Conservation (phyloP, 768 basidiomycete species). For the Pseudohyphozyma bogoriensis region DNA sequence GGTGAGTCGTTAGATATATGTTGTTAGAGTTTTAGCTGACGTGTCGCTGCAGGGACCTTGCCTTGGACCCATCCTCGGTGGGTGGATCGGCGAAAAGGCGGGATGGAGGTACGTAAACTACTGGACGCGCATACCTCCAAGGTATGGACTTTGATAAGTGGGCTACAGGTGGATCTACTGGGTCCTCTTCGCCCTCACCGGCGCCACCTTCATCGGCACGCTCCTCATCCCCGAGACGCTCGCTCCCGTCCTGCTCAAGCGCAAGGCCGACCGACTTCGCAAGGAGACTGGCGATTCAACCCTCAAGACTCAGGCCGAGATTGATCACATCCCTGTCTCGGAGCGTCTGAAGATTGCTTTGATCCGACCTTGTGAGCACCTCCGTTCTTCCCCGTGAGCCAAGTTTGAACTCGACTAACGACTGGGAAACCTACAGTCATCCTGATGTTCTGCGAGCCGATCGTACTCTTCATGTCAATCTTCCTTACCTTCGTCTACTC, state of each 20-base stretch:
- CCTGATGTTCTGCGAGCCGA: slow-evolving; percentile 31
- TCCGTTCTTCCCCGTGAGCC: no score
- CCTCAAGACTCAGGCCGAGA: slow-evolving; percentile 17
- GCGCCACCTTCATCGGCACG: slow-evolving; percentile 35
- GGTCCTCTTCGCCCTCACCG: slow-evolving; percentile 52
- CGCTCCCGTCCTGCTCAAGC: slow-evolving; percentile 54
- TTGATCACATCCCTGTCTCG: slow-evolving; percentile 15
- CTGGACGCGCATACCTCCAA: slow-evolving; percentile 34
- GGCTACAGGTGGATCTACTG: no score
- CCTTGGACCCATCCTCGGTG: slow-evolving; percentile 33
- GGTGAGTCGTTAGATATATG: no score
- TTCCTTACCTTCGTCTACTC: slow-evolving; percentile 17
- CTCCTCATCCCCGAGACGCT: slow-evolving; percentile 60
- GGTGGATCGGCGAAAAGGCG: slow-evolving; percentile 36
- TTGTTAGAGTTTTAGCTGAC: no score
- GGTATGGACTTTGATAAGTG: no score
- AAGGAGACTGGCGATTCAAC: slow-evolving; percentile 18
- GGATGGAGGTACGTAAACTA: slow-evolving; percentile 46
- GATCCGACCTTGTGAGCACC: slow-evolving; percentile 16
- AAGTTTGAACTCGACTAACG: no score
- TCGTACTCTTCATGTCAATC: slow-evolving; percentile 26
- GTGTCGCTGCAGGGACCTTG: no score
- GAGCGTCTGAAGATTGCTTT: slow-evolving; percentile 14
- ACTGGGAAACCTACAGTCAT: no score
- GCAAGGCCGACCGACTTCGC: slow-evolving; percentile 36